Base-by-base conservation (phyloP, 495 filamentous ascomycete species). In the Aspergillus baeticus region DNA sequence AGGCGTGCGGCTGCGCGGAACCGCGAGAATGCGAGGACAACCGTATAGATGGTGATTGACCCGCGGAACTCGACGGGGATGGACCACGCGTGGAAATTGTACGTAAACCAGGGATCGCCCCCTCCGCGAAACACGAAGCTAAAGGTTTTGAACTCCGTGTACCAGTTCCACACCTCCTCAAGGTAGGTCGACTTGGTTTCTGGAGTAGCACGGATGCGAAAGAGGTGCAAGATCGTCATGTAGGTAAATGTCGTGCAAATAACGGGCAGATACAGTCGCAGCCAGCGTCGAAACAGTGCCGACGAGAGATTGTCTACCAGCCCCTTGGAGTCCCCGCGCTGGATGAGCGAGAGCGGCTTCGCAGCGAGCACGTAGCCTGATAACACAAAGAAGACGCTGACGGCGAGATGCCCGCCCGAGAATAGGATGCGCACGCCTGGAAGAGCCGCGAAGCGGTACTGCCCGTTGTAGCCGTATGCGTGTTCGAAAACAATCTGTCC, bases 301-400 rank as follows among this genome's bases (percentile, higher is more conserved):
- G 77, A 79, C 23, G 67, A 64, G 3, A 79, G 54, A 42, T 63
- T 65, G 18, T 74, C 65, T 21, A 54, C 60, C 34, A 77, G 60
- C 36, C 59, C 54, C 5, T 58, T 58, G 41, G 54, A 62, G 6
- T 83, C 76, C 23, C 70, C 70, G 15, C 73, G 64, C 17, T 79
- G 79, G 15, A 83, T 71, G 20, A 81, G 64, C n/a, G 60, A 54
- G 49, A 84, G 46, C 1, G 81, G 81, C 59, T 78, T 81, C 26
- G 64, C 44, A 6, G 78, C 76, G n/a, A 85, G 68, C 23, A 78
- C 81, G 51, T 79, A 84, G 38, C 83, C 83, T 3, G 81, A 84
- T 17, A 86, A 78, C 54, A 84, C 75, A 69, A 84, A 85, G 71
- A 86, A 85, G 45, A 71, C 66, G 34, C 79, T 74, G n/a, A 84